These are phyloP conservation scores for Nannochloris sp. DNA, from an alignment of 139 green algal genomes.

Conservation along the genomic window DNA sequence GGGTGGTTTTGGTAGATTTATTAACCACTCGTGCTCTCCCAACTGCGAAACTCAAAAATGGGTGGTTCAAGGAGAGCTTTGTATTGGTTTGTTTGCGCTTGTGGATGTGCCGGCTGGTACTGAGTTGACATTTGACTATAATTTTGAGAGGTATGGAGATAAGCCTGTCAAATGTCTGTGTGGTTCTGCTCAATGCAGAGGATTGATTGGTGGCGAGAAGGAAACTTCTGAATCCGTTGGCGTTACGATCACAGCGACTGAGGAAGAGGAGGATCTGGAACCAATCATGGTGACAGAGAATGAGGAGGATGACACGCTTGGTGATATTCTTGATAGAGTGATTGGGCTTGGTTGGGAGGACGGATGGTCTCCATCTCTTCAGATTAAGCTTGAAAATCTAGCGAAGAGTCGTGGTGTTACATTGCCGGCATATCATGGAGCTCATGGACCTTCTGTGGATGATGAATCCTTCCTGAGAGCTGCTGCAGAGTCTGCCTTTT, in stretches of 20 bases:
- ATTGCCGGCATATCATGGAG: background rate
- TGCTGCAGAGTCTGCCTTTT: background rate
- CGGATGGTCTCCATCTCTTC: constrained; percentile 6
- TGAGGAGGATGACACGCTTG: constrained; percentile 51
- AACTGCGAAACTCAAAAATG: constrained; percentile 99
- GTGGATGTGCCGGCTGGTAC: constrained; percentile 53
- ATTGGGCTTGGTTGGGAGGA: constrained; percentile 39
- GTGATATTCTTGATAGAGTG: constrained; percentile 54
- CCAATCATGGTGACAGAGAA: constrained; percentile 65
- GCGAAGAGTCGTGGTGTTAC: background rate
- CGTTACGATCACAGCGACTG: background rate
- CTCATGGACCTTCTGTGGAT: background rate
- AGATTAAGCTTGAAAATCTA: background rate
- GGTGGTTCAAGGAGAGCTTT: constrained; percentile 87
- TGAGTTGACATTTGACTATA: constrained; percentile 99
- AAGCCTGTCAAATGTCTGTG: constrained; percentile 66
- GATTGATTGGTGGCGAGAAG: constrained; percentile 71
- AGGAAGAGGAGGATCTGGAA: constrained; percentile 45
- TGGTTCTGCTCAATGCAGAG: constrained; percentile 46
- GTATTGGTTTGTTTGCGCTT: constrained; percentile 84
- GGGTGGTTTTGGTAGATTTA: constrained; percentile 90
- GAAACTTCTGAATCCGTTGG: constrained; percentile 6
- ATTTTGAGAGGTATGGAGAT: constrained; percentile 95
- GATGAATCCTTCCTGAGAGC: constrained; percentile 10
- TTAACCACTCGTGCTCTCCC: constrained; percentile 96